Evolutionary conservation across 306 rosid genomes (phyloP).

Genomic region (Cercis canadensis): DNA sequence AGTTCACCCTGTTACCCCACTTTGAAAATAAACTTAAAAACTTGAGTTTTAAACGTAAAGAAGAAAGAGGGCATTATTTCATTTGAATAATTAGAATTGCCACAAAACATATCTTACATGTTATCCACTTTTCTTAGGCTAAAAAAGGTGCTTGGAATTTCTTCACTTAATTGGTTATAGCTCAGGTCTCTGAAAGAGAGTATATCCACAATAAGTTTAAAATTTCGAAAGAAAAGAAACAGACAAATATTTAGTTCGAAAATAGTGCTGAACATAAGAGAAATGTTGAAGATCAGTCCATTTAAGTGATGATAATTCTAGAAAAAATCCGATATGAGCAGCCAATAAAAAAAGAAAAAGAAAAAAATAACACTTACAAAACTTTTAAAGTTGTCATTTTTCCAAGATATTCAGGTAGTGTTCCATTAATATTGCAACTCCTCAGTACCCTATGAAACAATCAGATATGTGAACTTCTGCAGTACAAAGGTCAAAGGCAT

Average conservation of each 20-base stretch:
- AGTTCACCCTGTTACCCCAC: too few relatives aligned
- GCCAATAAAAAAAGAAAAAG: conserved; percentile 24
- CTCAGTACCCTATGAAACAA: conserved; percentile 60
- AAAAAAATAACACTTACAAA: conserved; percentile 44
- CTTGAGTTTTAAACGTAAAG: too few relatives aligned
- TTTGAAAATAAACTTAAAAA: too few relatives aligned
- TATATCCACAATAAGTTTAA: conserved; percentile 7
- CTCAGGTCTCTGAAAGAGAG: conserved; percentile 79
- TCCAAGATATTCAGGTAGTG: conserved; percentile 49
- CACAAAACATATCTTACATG: too few relatives aligned
- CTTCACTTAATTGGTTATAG: conserved; percentile 69
- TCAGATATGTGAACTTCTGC: not conserved
- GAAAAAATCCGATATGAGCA: too few relatives aligned
- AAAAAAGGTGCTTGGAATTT: conserved; percentile 51
- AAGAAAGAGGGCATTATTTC: too few relatives aligned
- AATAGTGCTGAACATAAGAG: not conserved
- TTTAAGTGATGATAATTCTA: too few relatives aligned
- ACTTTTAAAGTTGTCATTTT: conserved; percentile 35
- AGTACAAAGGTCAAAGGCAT: not conserved
- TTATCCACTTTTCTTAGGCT: conserved; percentile 33
- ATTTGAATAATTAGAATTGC: too few relatives aligned
- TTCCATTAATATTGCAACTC: conserved; percentile 75
- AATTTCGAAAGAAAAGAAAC: not conserved
- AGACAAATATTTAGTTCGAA: not conserved
- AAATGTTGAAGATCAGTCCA: too few relatives aligned